Evolutionary conservation across 345 rosid species (phyloP).

Genomic region (Populus simonii): DNA sequence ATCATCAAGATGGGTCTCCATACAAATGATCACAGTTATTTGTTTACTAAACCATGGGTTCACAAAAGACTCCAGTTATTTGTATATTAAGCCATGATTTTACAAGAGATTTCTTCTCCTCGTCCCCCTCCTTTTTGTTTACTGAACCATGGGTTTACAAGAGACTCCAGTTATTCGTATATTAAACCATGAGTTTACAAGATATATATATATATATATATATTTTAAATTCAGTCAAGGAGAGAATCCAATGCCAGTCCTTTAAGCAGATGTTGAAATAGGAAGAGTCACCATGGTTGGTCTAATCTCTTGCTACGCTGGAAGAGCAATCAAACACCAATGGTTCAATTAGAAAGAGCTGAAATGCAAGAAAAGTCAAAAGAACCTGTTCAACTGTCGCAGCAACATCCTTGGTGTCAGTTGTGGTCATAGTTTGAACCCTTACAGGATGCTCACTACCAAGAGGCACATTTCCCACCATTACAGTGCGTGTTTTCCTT

Average conservation of each 20-base stretch:
- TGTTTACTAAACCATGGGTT: not conserved
- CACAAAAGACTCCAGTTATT: not conserved
- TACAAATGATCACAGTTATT: not conserved
- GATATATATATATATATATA: too few species aligned
- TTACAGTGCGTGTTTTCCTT: constrained; percentile 86
- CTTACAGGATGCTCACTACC: constrained; percentile 94
- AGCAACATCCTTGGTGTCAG: constrained; percentile 83
- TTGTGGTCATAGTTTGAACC: constrained; percentile 95
- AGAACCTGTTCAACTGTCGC: constrained; percentile 91
- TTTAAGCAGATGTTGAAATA: constrained; percentile 2
- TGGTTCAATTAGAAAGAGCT: not conserved
- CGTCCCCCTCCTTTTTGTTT: too few species aligned
- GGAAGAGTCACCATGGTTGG: not conserved
- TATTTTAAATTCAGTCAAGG: not conserved
- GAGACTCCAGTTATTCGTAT: not conserved
- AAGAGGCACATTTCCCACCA: constrained; percentile 91
- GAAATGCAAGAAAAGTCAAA: constrained; percentile 10
- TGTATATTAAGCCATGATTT: too few species aligned
- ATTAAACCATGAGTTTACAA: not conserved
- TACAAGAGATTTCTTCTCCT: not conserved
- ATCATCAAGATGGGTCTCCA: not conserved
- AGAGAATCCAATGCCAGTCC: not conserved
- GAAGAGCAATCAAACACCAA: not conserved
- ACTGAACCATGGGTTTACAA: not conserved
- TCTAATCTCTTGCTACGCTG: not conserved